Evolutionary conservation across 495 filamentous ascomycete genomes (phyloP), one percentile per base, ranked within the genome.

Genomic region (Polyplosphaeria fusca): DNA sequence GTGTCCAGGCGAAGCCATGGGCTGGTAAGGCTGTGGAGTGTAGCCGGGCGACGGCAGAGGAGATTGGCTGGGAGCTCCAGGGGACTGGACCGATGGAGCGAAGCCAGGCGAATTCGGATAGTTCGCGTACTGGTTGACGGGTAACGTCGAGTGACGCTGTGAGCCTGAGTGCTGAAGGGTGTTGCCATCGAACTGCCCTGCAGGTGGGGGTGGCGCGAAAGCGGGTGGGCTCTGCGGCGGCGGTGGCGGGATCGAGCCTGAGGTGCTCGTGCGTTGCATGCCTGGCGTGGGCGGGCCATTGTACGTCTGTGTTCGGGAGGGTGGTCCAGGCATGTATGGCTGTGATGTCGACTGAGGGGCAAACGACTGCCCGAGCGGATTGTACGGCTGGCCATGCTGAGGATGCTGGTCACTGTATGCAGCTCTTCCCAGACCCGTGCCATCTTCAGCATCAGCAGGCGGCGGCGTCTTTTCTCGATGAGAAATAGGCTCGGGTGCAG

Each of bases 381-480:
- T 51, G 20, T 27, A 25, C 26, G 55, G 55, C 19, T 47, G 47
- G n/a, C n/a, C n/a, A n/a, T n/a, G n/a, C 12, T 28, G 25, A 1
- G 72, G 68, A 18, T 86, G 76, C 7, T 65, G 58, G 59, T 93
- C 89, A 43, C 82, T 76, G 52, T 79, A 81, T 0, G 84, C 77
- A 2, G 87, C 87, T 19, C 82, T 82, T 43, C 79, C 78, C 9
- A 95, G 75, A 2, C 88, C 88, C 30, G 88, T 90, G 11, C 85
- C 83, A 26, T 73, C 73, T 38, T 75, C 82, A 26, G 84, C 87
- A 63, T 92, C 87, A 13, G 80, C 78, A 26, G 86, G 86, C 5
- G 91, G 91, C 7, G 89, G 90, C 0, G 91, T 95, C 76, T 95
- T 93, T 73, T 96, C 90, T 43, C 91, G 83, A 62, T 91, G 82